Percentiles rank a stretch among this genome's conserved stretches.
Conservation (phyloP, 805 yeast genomes). For the Monosporozyma aerobia region DNA sequence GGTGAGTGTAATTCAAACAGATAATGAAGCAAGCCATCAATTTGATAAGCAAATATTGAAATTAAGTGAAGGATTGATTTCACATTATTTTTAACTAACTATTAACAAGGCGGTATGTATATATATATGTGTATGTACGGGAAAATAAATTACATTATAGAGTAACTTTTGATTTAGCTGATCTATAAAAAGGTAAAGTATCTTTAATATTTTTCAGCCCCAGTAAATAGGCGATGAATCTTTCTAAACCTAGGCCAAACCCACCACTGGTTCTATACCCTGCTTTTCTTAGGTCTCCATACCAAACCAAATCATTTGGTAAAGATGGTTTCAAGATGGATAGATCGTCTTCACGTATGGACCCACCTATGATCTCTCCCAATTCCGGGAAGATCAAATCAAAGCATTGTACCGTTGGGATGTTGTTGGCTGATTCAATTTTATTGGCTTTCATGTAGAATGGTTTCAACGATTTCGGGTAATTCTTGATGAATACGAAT, state of each 20-base stretch:
- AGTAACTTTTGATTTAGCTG: constrained; percentile 3
- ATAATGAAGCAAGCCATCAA: background rate
- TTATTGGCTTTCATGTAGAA: constrained; percentile 79
- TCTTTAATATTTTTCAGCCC: constrained; percentile 78
- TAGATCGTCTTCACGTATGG: constrained; percentile 68
- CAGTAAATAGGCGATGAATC: constrained; percentile 64
- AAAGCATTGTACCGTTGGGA: constrained; percentile 71
- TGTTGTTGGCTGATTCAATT: constrained; percentile 1
- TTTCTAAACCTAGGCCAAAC: constrained; percentile 89
- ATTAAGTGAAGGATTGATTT: background rate
- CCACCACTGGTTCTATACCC: constrained; percentile 96
- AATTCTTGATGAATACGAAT: constrained; percentile 85
- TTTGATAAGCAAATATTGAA: background rate
- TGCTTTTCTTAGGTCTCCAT: constrained; percentile 56
- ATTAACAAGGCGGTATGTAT: background rate
- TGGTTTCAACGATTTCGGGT: constrained; percentile 72
- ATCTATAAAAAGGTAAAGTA: constrained; percentile 76
- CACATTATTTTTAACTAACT: background rate
- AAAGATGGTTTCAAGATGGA: constrained; percentile 16
- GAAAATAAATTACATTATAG: background rate
- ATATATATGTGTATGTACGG: background rate
- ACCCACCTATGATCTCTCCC: constrained; percentile 94
- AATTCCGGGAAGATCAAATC: constrained; percentile 84
- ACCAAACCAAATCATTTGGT: constrained; percentile 61
- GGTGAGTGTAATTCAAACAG: background rate